phyloP scores from a whole-genome alignment of 306 rosid species.

The Lathyrus oleraceus region DNA sequence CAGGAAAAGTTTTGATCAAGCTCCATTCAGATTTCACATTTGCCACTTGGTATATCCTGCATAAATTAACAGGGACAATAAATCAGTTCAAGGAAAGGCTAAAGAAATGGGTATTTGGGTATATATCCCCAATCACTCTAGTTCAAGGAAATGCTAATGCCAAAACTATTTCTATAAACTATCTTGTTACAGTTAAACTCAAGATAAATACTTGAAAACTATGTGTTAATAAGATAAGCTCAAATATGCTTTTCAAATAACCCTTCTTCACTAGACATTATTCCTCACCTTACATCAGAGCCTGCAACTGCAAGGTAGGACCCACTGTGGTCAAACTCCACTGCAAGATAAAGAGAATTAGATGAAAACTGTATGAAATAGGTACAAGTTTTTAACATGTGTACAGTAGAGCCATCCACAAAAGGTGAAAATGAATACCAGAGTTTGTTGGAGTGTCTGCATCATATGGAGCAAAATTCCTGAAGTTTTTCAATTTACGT shows the following conservation, averaged over 20 bases:
- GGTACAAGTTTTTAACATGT: neutral
- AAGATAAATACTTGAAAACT: neutral
- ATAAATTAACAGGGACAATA: slow-evolving; percentile 28
- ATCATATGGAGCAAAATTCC: slow-evolving; percentile 81
- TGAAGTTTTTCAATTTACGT: slow-evolving; percentile 87
- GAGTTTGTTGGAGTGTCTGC: slow-evolving; percentile 81
- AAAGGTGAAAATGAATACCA: slow-evolving; percentile 47
- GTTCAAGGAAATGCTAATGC: slow-evolving; percentile 5
- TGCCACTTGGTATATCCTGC: slow-evolving; percentile 95
- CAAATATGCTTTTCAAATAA: neutral
- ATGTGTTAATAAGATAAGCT: neutral
- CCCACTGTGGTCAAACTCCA: slow-evolving; percentile 96
- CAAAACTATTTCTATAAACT: neutral
- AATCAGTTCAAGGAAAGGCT: slow-evolving; percentile 31
- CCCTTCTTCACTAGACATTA: neutral
- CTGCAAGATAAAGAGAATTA: slow-evolving; percentile 54
- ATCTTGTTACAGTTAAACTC: neutral
- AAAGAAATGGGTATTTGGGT: neutral
- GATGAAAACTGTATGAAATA: neutral
- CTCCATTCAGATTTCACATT: slow-evolving; percentile 97
- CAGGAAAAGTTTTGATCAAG: slow-evolving; percentile 87
- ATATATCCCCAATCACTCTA: neutral
- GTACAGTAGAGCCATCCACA: neutral
- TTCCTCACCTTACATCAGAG: slow-evolving; percentile 81
- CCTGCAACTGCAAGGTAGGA: slow-evolving; percentile 92